Base-by-base conservation (phyloP, 345 rosid species). In the Chamaenerion angustifolium region DNA sequence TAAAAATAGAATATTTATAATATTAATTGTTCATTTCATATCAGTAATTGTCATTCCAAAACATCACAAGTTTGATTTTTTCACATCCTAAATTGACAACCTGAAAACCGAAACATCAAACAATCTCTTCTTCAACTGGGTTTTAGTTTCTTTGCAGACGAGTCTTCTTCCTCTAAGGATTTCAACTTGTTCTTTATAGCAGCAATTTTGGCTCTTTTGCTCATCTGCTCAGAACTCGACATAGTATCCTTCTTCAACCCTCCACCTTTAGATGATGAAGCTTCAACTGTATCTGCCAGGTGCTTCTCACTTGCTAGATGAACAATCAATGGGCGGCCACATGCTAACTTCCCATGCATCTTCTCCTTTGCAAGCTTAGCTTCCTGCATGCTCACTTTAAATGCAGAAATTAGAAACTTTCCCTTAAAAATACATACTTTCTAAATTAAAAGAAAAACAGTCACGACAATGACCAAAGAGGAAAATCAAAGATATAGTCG, bases 301-400 rank as follows among this genome's bases (percentile, higher is more conserved):
- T 50, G 61, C 66, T 78, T 85, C 70, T 85, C 95, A n/a, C 85
- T 75, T 3, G 97, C 88, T 49, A 88, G 68, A 43, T 78, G 89
- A 45, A 88, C 95, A 25, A 84, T 76, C 59, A 85, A 57, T 43
- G 95, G 97, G 45, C 93, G 87, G 43, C 95, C 93, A 54, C 87
- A 85, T 52, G 93, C 97, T 56, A 88, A 68, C 54, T 80, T 80
- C 63, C 97, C 95, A 45, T 85, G 89, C 97, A 88, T 85, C 74
- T 79, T 89, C 63, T 89, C 93, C 72, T 80, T 85, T 11, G 97
- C 95, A 63, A 80, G 71, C 79, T 73, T 66, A 56, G 97, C 95
- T 75, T 89, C 97, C 97, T 89, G 85, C 87, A 63, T 85, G 25
- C 97, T 89, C 89, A 82, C 95, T 89, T 83, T 82, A 76, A 12